Base-by-base conservation (phyloP, 1,284 basidiomycete species). In the Chalciporus sp. region DNA sequence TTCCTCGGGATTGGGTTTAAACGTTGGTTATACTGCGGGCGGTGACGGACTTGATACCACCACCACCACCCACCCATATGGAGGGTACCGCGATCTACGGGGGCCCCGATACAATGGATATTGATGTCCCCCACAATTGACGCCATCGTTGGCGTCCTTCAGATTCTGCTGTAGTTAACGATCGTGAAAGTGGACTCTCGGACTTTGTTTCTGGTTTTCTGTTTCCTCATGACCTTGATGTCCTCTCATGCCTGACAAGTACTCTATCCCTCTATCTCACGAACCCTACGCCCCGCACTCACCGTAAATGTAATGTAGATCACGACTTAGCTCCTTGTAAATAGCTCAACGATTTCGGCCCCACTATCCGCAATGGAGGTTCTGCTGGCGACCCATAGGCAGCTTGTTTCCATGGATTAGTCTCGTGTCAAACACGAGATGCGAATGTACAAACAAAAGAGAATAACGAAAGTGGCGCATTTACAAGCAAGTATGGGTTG, bases 361-460 rank as follows among this genome's bases (percentile, higher is more conserved):
- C 7, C 29, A 12, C 1, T 19, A 20, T 7, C 39, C 45, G 42
- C 41, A 45, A 31, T 49, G 47, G 29, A 35, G 26, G 52, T n/a
- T 57, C 28, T 20, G 49, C 59, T 54, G 53, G 50, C 35, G 12
- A 39, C 52, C 42, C 20, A 20, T 51, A 31, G 45, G 64, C 53
- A 53, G 54, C 57, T 49, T 41, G 42, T 11, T 53, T 54, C 43
- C 17, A 20, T 47, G 42, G 41, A 43, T 54, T 42, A 51, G 60
- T 61, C 49, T 58, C 23, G 31, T 47, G 51, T 60, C 49, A 42
- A 37, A 33, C 31, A 43, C 44, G 48, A 57, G 48, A 53, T 31
- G 52, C 20, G 51, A 45, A 47, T 42, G 37, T 58, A 65, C 63
- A 63, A 51, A 55, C 35, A 41, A 55, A 51, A 35, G 28, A 28